Conservation (phyloP, 192 early-diverging fungal genomes). For the Fimicolochytrium jonesii region DNA sequence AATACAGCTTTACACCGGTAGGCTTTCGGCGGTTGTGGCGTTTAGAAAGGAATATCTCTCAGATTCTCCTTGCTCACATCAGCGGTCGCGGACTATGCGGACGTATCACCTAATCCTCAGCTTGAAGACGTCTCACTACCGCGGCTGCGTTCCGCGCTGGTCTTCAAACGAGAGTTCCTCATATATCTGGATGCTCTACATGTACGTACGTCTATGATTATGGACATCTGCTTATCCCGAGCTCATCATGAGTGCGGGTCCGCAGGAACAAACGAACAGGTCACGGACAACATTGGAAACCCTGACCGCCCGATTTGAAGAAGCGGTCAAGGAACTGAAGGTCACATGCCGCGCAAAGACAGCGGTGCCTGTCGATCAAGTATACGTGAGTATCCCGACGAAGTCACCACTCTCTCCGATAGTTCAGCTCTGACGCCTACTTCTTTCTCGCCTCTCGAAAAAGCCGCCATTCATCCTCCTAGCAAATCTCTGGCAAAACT, state of each 20-base stretch:
- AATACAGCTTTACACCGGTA: constrained; percentile 46
- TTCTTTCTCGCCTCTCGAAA: no score
- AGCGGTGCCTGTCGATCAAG: constrained; percentile 61
- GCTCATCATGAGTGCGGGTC: not conserved
- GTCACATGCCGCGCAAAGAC: constrained; percentile 52
- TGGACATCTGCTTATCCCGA: not conserved
- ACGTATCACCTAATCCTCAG: constrained; percentile 28
- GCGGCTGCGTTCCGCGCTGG: constrained; percentile 30
- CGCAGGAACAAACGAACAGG: constrained; percentile 43
- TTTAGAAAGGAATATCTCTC: not conserved
- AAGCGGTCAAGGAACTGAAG: constrained; percentile 46
- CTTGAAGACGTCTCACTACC: constrained; percentile 12
- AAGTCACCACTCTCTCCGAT: no score
- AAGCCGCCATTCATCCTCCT: constrained; percentile 55
- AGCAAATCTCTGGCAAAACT: constrained; percentile 47
- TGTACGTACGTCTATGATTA: constrained; percentile 1
- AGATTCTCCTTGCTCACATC: not conserved
- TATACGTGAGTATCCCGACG: constrained; percentile 48
- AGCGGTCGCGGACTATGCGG: constrained; percentile 40
- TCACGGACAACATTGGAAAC: constrained; percentile 24
- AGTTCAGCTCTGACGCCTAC: not conserved
- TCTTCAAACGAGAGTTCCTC: constrained; percentile 49
- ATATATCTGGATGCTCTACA: constrained; percentile 58
- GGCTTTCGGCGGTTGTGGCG: not conserved
- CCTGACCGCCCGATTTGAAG: constrained; percentile 39